Evolutionary conservation across 192 early-diverging fungal species (phyloP).

Genomic region (Backusella morwellensis): DNA sequence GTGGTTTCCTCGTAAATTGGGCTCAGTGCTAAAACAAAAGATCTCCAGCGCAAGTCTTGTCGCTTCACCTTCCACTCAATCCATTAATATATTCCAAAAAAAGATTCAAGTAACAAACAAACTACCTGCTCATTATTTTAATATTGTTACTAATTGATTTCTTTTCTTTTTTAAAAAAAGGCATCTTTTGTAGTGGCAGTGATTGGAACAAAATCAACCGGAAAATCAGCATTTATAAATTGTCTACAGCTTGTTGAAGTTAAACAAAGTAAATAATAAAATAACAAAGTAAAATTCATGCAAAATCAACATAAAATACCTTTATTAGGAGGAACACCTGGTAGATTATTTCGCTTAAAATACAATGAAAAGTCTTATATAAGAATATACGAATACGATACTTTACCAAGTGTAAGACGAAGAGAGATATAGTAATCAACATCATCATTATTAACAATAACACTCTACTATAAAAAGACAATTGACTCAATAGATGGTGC

Average conservation of each 20-base stretch:
- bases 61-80: not conserved
- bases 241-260: slow-evolving; percentile 11
- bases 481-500: slow-evolving; percentile 17
- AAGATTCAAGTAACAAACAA: not conserved
- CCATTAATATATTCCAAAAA: slow-evolving; percentile 3
- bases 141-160: not conserved
- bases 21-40: not conserved
- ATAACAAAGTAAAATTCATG: not conserved
- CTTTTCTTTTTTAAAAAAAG: not conserved
- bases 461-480: not conserved
- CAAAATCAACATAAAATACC: not conserved
- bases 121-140: not conserved
- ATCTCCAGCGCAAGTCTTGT: not conserved
- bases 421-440: no score
- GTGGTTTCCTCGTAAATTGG: slow-evolving; percentile 14
- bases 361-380: not conserved
- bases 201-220: slow-evolving; percentile 16
- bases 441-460: not conserved
- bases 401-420: not conserved
- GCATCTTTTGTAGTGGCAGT: slow-evolving; percentile 20
- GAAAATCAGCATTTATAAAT: slow-evolving; percentile 27
- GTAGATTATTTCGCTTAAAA: slow-evolving; percentile 14
- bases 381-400: not conserved
- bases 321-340: not conserved
- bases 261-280: not conserved